Percentiles rank a stretch among this genome's conserved stretches.
These are phyloP conservation scores for Vanderwaltozyma polyspora DNA, from an alignment of 805 yeast species.

Conservation along the genomic window DNA sequence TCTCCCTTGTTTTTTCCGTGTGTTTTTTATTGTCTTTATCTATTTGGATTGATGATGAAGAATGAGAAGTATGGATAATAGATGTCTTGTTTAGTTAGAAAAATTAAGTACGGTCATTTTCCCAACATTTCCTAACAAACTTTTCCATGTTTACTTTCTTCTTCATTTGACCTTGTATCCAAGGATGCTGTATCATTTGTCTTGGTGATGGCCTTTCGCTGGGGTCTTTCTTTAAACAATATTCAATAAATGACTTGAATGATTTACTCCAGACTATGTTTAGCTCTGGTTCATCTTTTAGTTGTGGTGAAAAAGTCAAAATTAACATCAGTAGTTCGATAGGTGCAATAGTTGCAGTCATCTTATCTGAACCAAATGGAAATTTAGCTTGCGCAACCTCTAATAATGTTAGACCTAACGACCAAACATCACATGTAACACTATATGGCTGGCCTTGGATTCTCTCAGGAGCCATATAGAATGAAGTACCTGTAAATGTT, in stretches of 20 bases:
- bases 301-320: conserved; percentile 68
- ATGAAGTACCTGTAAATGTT: conserved; percentile 94
- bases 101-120: no score
- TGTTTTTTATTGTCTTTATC: no score
- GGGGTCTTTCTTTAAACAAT: conserved; percentile 72
- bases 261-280: conserved; percentile 73
- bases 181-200: conserved; percentile 88
- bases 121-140: conserved; percentile 71
- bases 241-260: conserved; percentile 70
- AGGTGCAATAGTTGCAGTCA: conserved; percentile 52
- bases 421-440: conserved; percentile 95
- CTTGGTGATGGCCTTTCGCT: conserved; percentile 80
- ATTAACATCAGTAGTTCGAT: conserved; percentile 77
- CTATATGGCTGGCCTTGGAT: conserved; percentile 93
- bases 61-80: no score
- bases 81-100: no score
- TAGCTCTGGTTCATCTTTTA: conserved; percentile 64
- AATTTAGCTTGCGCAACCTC: conserved; percentile 91
- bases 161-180: conserved; percentile 71
- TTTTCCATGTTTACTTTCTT: conserved; percentile 75
- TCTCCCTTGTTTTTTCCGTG: no score
- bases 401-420: conserved; percentile 78
- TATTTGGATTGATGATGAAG: no score
- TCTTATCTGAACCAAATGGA: conserved; percentile 49
- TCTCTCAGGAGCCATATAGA: conserved; percentile 98